Evolutionary conservation across 73 alveolate species (phyloP).

Genomic region (Paramecium bursaria): DNA sequence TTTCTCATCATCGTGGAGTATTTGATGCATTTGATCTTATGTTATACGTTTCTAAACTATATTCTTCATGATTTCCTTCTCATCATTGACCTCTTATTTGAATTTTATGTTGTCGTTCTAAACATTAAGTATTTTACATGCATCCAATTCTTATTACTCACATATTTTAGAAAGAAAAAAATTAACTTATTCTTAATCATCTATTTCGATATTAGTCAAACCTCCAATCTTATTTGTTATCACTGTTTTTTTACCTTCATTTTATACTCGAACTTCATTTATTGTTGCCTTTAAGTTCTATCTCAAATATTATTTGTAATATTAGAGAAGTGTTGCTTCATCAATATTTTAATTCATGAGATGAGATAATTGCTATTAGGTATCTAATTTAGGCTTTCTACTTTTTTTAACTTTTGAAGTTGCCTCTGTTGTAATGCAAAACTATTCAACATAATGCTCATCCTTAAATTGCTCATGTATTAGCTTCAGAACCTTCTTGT

Average conservation of each 20-base stretch:
- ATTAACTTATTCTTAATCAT: slow-evolving; percentile 32
- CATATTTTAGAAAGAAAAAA: too few species aligned
- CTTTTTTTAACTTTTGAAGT: not conserved
- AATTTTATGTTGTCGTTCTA: not conserved
- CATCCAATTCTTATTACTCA: slow-evolving; percentile 27
- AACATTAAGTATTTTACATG: slow-evolving; percentile 23
- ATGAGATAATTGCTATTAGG: not conserved
- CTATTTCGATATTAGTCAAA: slow-evolving; percentile 18
- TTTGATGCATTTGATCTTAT: slow-evolving; percentile 9
- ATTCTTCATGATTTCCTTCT: slow-evolving; percentile 35
- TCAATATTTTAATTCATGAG: slow-evolving; percentile 25
- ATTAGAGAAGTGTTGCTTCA: not conserved
- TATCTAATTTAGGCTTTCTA: slow-evolving; percentile 1
- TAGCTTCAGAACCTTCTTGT: slow-evolving; percentile 1
- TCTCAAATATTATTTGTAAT: not conserved
- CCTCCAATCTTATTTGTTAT: not conserved
- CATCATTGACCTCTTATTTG: slow-evolving; percentile 36
- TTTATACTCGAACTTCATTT: slow-evolving; percentile 17
- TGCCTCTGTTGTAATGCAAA: not conserved
- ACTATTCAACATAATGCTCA: not conserved
- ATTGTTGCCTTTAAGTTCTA: slow-evolving; percentile 37
- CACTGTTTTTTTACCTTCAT: not conserved
- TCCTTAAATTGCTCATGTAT: slow-evolving; percentile 4
- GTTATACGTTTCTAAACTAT: slow-evolving; percentile 44
- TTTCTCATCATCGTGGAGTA: slow-evolving; percentile 11